Percentiles rank a stretch among this genome's conserved stretches.
These are phyloP conservation scores for Glycine tomentella DNA, from an alignment of 306 rosid species.

Conservation along the genomic window DNA sequence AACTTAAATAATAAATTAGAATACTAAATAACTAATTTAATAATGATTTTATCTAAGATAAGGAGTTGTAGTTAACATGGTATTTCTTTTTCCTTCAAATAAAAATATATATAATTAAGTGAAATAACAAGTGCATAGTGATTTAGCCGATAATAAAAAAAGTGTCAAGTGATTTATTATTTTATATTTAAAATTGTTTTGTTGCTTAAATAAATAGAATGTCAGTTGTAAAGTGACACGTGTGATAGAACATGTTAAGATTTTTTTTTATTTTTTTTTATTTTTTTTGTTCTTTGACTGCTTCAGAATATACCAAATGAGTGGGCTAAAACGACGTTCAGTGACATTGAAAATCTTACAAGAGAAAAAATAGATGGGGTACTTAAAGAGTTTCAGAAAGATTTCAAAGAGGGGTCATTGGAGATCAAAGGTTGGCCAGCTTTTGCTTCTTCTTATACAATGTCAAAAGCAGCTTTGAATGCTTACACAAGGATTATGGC, in stretches of 20 bases:
- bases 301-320: constrained; percentile 50
- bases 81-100: too few species aligned
- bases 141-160: too few species aligned
- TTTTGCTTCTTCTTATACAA: constrained; percentile 43
- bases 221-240: neutral
- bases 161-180: too few species aligned
- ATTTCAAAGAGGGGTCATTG: constrained; percentile 48
- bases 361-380: constrained; percentile 46
- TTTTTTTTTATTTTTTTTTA: too few species aligned
- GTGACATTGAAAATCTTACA: constrained; percentile 47
- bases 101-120: too few species aligned
- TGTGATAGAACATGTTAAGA: neutral
- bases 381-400: constrained; percentile 47
- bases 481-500: constrained; percentile 56
- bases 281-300: neutral
- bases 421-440: constrained; percentile 55
- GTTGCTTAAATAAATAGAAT: neutral
- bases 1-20: too few species aligned
- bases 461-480: constrained; percentile 59
- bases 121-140: too few species aligned
- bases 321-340: constrained; percentile 44
- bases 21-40: too few species aligned
- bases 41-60: too few species aligned
- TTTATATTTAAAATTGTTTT: too few species aligned
- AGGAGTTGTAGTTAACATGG: too few species aligned